Evolutionary conservation across 2,329 filamentous ascomycete genomes (phyloP), one percentile per base, ranked within the genome.

Genomic region (Paraphoma sp.): DNA sequence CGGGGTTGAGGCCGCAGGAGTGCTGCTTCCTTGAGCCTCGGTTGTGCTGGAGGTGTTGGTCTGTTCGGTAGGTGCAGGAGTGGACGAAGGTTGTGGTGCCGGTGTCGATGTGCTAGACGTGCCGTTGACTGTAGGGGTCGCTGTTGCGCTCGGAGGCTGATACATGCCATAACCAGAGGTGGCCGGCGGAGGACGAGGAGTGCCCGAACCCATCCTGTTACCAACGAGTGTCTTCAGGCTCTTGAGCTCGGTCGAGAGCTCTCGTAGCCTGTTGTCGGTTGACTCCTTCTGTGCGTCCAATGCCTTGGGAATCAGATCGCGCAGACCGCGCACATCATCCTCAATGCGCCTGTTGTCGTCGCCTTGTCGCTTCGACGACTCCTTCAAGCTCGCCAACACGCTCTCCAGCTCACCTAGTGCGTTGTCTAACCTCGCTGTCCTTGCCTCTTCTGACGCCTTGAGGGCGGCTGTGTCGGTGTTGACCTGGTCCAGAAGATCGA

Each of bases 401-500:
- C 83, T 86, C 74, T 99, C 94, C 6, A 99, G 88, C 49, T 97
- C 93, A 4, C 85, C 82, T 11, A 99, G 83, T 1, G 94, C 90
- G 46, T 83, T 83, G 74, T 99, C 95, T 6, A 99, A 81, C 59
- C 90, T 88, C 70, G 93, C 88, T 9, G 92, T 96, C 57, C 95
- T 87, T 56, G 90, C 85, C 73, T 93, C 85, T 81, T 99, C 95
- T 0, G 93, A 89, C 4, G 87, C 84, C 79, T 99, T 99, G 57
- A 99, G 85, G 8, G 88, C 86, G 51, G 93, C 88, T 0, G 95
- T 99, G 75, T 99, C 96, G 67, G 92, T 91, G 38, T 91, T 87
- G 1, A 99, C 85, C 73, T 98, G 95, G 57, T 99, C 95, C 10
- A 99, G 88, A 12, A 98, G 85, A 16, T 89, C 83, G 75, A 99